Evolutionary conservation across 257 asterid species (phyloP), one percentile per base, ranked within the genome.

Genomic region (Rhazya stricta): DNA sequence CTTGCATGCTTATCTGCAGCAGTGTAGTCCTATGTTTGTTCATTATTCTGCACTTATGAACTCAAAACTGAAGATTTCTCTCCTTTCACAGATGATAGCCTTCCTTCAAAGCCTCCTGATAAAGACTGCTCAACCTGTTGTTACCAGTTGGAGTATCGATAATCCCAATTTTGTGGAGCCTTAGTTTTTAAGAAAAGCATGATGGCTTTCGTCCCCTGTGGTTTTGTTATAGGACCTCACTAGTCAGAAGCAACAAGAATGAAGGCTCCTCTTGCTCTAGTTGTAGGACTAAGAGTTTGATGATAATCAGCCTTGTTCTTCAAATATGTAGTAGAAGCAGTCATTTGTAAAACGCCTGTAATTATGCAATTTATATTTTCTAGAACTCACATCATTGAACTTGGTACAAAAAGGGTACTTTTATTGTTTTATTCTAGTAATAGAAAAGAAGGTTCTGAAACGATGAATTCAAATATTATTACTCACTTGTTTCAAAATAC

Each of bases 31-130:
- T 36, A 3, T 46, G n/a, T n/a, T n/a, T 15, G 4, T 65, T 2
- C 27, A n/a, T 3, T 9, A 10, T 25, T 23, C 32, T 62, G 15
- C 4, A 29, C 21, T 74, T 67, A 32, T 5, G 42, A 60, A 32
- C 32, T 23, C 27, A 30, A 30, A 18, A 23, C 9, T 23, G 43
- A 18, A 3, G 15, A 3, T 30, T 39, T 69, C 13, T 56, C 21
- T 74, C 67, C 32, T 75, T 29, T 16, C 76, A 81, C 82, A 94
- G 99, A 88, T 92, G 97, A 62, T 92, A 54, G 99, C 96, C 50
- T 94, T 94, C 62, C 69, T 86, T 41, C 90, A 82, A 45, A 92
- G 98, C 83, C 67, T 83, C 46, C 80, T 46, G 85, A 90, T 91
- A 75, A 88, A 74, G 81, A 84, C 87, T 13, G 74, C 78, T 69